These are phyloP conservation scores for Cyberlindnera xishuangbannaensis DNA, from an alignment of 805 yeast species.

Conservation along the genomic window DNA sequence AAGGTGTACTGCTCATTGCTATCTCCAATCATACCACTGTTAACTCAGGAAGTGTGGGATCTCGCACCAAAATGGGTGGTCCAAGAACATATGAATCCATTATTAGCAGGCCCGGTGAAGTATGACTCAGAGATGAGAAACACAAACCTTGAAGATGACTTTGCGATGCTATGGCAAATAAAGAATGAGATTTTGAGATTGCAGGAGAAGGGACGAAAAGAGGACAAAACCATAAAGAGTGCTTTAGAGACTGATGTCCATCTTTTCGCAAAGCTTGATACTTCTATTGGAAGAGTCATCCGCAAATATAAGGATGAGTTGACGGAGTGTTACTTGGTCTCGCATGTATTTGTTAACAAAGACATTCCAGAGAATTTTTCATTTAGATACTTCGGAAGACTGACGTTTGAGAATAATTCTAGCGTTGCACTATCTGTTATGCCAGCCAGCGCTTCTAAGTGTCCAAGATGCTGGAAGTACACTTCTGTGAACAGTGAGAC, in stretches of 20 bases:
- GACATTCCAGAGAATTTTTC: conserved; percentile 8
- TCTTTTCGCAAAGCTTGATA: conserved; percentile 23
- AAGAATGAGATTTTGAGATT: conserved; percentile 44
- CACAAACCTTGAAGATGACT: conserved; percentile 32
- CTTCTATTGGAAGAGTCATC: conserved; percentile 9
- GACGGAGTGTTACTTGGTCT: conserved; percentile 56
- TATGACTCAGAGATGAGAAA: conserved; percentile 27
- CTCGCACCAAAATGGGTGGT: conserved; percentile 33
- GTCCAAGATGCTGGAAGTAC: conserved; percentile 94
- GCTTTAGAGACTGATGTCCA: conserved; percentile 54
- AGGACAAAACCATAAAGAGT: conserved; percentile 41
- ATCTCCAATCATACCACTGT: conserved; percentile 76
- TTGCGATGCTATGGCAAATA: conserved; percentile 40
- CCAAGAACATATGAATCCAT: conserved; percentile 13
- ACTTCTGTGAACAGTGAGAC: conserved; percentile 44
- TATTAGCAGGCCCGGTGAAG: conserved; percentile 13
- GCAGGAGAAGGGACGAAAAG: conserved; percentile 51
- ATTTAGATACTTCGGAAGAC: conserved; percentile 27
- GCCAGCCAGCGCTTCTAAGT: conserved; percentile 49
- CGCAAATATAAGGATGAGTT: conserved; percentile 33
- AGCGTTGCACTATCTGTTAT: conserved; percentile 33
- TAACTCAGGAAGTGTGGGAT: conserved; percentile 88
- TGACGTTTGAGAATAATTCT: conserved; percentile 26
- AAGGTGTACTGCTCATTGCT: conserved; percentile 58
- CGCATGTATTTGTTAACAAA: conserved; percentile 42